Conservation (phyloP, 2,329 filamentous ascomycete species). For the Penicillium corylophilum region DNA sequence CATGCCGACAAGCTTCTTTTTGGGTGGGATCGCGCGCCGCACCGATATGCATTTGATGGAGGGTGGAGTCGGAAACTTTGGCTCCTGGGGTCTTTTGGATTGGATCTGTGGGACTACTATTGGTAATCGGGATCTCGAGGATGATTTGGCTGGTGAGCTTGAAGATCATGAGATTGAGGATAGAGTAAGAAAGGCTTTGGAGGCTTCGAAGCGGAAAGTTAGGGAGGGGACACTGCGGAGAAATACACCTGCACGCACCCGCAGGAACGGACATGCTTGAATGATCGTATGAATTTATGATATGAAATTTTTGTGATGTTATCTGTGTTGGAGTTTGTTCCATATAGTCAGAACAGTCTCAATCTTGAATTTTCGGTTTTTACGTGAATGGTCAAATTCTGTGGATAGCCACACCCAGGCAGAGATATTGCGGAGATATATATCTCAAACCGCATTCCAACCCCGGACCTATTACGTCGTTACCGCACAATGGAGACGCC, state of each 20-base stretch:
- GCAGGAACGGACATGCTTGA: background rate
- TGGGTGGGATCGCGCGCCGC: conserved; percentile 58
- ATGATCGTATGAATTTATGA: background rate
- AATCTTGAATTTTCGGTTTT: background rate
- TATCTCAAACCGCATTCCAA: background rate
- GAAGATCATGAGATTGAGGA: conserved; percentile 36
- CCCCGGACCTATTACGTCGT: conserved; percentile 10
- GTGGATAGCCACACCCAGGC: background rate
- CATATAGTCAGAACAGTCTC: background rate
- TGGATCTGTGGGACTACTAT: conserved; percentile 44
- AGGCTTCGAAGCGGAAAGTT: conserved; percentile 32
- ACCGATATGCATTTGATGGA: conserved; percentile 56
- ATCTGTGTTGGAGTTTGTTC: background rate
- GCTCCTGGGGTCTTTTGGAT: conserved; percentile 47
- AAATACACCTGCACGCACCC: conserved; percentile 3
- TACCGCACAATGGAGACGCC: conserved; percentile 9
- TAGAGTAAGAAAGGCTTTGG: conserved; percentile 31
- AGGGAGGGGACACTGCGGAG: conserved; percentile 21
- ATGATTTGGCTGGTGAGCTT: conserved; percentile 48
- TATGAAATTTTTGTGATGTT: background rate
- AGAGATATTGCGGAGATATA: conserved; percentile 3
- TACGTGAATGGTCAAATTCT: background rate
- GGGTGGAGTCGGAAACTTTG: conserved; percentile 47
- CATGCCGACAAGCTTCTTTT: conserved; percentile 57
- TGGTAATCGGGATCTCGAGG: conserved; percentile 46